phyloP scores from a whole-genome alignment of 345 rosid species.

The Salix caprea region DNA sequence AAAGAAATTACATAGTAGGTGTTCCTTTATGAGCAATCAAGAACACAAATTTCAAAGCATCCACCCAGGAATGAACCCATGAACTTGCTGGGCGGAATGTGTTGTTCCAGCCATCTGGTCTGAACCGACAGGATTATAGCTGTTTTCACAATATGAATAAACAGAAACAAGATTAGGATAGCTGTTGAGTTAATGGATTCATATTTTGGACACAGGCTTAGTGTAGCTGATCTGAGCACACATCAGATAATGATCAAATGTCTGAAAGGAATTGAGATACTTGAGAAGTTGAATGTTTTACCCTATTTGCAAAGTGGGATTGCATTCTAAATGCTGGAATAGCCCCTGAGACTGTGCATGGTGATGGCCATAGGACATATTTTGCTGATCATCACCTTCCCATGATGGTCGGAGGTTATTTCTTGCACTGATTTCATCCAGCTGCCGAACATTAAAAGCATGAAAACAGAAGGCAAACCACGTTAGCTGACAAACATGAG shows the following conservation, averaged over 20 bases:
- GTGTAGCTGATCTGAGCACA: background rate
- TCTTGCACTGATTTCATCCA: conserved; percentile 65
- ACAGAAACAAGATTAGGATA: background rate
- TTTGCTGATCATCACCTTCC: conserved; percentile 69
- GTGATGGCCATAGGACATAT: conserved; percentile 54
- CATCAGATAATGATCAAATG: background rate
- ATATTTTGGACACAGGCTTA: background rate
- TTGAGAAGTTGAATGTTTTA: conserved; percentile 18
- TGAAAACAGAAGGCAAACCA: background rate
- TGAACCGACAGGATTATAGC: conserved; percentile 62
- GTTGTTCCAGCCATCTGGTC: conserved; percentile 56
- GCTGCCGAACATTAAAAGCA: conserved; percentile 34
- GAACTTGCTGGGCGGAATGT: conserved; percentile 55
- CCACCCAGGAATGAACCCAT: conserved; percentile 95
- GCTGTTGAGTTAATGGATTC: background rate
- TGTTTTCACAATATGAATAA: conserved; percentile 18
- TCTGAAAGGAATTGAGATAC: background rate
- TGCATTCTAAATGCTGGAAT: conserved; percentile 78
- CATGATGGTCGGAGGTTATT: conserved; percentile 55
- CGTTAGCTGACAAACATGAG: background rate
- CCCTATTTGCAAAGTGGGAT: conserved; percentile 98
- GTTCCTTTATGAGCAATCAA: conserved; percentile 6
- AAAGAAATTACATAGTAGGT: conserved; percentile 1
- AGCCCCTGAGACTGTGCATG: conserved; percentile 69
- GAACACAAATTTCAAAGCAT: conserved; percentile 57